Evolutionary conservation across 306 rosid species (phyloP), one percentile per base, ranked within the genome.

Genomic region (Rosa multiflora): DNA sequence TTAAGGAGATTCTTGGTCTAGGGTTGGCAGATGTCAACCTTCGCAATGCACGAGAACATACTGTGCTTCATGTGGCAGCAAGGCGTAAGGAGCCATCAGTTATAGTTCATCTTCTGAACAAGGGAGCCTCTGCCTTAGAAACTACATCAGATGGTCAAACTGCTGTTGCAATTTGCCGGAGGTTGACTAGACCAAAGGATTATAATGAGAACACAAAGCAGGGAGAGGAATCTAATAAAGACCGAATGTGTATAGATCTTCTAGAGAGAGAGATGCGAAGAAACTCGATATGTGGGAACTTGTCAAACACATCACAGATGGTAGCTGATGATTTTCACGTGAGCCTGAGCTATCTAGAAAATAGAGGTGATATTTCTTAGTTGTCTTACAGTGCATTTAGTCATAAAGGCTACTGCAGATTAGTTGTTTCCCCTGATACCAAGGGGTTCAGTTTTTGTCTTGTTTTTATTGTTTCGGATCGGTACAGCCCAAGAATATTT

Each of bases 1-100:
- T 96, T 76, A 88, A 89, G 74, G 97, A 89, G 80, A 86, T 96
- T 77, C 98, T 96, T 71, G 67, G 74, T 80, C 82, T 91, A 32
- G 87, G 84, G 39, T 62, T 67, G 85, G 94, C 94, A 39, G 78
- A 88, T 83, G 66, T 91, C 84, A 85, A 87, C 74, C 92, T 58
- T 32, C 85, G 76, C 29, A 91, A 90, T 80, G 23, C 78, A 0
- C 79, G 96, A 10, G 96, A 94, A 37, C 87, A 88, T 73, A 84
- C 96, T 0, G 91, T 89, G 72, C 97, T 93, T 63, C 99, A 96
- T 55, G 85, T 93, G 79, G 99, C 98, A 21, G 98, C 99, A 32
- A 89, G 96, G 79, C 90, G 99, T 18, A 93, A 90, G 82, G 92
- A 89, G 82, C 98, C 92, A 58, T 82, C 93, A 15, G 82, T 96